Conservation (phyloP, 108 stramenopile species). For the Cylindrotheca fusiformis region DNA sequence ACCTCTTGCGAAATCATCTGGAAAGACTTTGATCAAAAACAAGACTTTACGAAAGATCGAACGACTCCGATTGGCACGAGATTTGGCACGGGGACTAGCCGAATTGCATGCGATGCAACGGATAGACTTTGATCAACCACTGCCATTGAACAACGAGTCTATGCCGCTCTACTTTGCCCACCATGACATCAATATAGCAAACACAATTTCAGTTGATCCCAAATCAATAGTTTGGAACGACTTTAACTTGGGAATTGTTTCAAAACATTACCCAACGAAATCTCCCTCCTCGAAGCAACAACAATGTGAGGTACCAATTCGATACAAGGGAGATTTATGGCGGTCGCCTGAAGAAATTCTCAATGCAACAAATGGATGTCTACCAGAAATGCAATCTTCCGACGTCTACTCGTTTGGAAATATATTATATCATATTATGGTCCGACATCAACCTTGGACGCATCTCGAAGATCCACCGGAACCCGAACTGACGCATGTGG, state of each 20-base stretch:
- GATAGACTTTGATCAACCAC: constrained; percentile 1
- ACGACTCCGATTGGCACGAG: constrained; percentile 43
- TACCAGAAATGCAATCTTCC: constrained; percentile 44
- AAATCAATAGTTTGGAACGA: constrained; percentile 53
- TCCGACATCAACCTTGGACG: constrained; percentile 55
- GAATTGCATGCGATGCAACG: constrained; percentile 55
- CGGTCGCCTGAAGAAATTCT: constrained; percentile 50
- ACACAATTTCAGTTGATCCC: constrained; percentile 22
- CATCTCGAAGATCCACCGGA: constrained; percentile 24
- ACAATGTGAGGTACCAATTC: constrained; percentile 39
- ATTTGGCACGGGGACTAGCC: constrained; percentile 57
- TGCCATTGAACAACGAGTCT: background rate
- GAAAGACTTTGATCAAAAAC: constrained; percentile 32
- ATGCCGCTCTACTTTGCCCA: constrained; percentile 23
- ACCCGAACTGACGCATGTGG: constrained; percentile 10
- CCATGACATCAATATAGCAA: constrained; percentile 56
- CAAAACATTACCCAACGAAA: constrained; percentile 18
- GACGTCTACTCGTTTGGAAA: constrained; percentile 77
- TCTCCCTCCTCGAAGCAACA: background rate
- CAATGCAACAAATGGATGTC: constrained; percentile 23
- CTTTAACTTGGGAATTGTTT: constrained; percentile 55
- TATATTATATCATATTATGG: constrained; percentile 42
- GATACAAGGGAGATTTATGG: constrained; percentile 38
- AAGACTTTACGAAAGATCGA: constrained; percentile 15
- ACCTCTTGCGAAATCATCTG: constrained; percentile 26